Base-by-base conservation (phyloP, 345 rosid genomes). In the Excoecaria agallocha region DNA sequence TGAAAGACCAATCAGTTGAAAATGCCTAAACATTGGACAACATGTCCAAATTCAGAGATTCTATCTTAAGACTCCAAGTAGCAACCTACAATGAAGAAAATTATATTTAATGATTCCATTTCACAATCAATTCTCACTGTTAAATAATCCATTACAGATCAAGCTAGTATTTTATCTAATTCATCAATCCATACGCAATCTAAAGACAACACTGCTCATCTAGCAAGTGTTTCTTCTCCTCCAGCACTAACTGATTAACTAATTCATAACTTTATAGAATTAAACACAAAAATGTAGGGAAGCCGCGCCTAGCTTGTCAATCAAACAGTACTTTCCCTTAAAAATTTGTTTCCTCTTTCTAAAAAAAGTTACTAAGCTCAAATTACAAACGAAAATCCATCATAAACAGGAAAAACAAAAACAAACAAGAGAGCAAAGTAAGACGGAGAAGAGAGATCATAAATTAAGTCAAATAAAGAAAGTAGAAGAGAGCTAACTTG, bases 401-500 rank as follows among this genome's bases (percentile, higher is more conserved):
- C 51, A 45, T 43, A 66, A n/a, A 43, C 22, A 15, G 9, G 10
- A 9, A 43, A 45, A 66, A 45, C 30, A n/a, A n/a, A 39, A 38
- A 17, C 0, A 38, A 4, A 2, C 24, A 10, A 58, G 12, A 15
- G 30, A 25, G 16, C 58, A 10, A 6, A 50, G 1, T 20, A 30
- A 67, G 22, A 49, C 30, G 37, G 30, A 25, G 16, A 8, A 19
- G 60, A 59, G 48, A 13, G 4, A 7, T 17, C 65, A 39, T 19
- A 1, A n/a, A 67, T 54, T 5, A 45, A 71, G 41, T 68, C 6
- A 12, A 17, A 59, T 13, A 13, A 24, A 37, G 51, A 72, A 12
- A 60, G 6, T 3, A 72, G 60, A 17, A 43, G 11, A 17, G 24
- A 19, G 39, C 5, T 6, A 48, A 38, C 71, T 74, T 86, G 92